Evolutionary conservation across 768 basidiomycete genomes (phyloP).

Genomic region (Tulasnella sp.): DNA sequence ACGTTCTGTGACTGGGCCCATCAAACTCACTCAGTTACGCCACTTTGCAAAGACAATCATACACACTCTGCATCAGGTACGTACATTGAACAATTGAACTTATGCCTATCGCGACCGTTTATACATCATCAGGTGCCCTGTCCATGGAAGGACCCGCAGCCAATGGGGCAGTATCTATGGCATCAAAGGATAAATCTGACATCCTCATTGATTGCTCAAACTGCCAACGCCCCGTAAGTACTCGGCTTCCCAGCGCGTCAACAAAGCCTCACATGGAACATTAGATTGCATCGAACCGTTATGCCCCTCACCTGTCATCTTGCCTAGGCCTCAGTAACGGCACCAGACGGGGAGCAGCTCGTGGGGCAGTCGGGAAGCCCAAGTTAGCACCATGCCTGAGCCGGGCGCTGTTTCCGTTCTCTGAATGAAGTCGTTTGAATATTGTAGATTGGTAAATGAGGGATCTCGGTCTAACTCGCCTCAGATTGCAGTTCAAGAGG

Average conservation of each 20-base stretch:
- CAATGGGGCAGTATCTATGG: not conserved
- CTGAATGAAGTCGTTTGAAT: not conserved
- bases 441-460: not conserved
- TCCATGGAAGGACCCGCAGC: not conserved
- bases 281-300: constrained; percentile 15
- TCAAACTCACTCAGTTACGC: not conserved
- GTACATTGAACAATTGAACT: too few species aligned
- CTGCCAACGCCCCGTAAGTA: not conserved
- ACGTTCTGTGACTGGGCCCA: not conserved
- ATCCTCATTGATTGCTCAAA: constrained; percentile 15
- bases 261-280: not conserved
- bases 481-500: not conserved
- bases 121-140: not conserved
- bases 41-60: not conserved
- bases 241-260: not conserved
- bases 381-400: not conserved
- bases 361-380: not conserved
- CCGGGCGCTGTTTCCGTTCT: not conserved
- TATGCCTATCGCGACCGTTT: not conserved
- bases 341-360: not conserved
- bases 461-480: constrained; percentile 14
- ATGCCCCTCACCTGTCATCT: constrained; percentile 6
- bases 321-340: constrained; percentile 11
- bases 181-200: constrained; percentile 9
- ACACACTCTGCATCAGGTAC: not conserved